Evolutionary conservation across 2,329 filamentous ascomycete genomes (phyloP).

Genomic region (Phaeosphaeria sp.): DNA sequence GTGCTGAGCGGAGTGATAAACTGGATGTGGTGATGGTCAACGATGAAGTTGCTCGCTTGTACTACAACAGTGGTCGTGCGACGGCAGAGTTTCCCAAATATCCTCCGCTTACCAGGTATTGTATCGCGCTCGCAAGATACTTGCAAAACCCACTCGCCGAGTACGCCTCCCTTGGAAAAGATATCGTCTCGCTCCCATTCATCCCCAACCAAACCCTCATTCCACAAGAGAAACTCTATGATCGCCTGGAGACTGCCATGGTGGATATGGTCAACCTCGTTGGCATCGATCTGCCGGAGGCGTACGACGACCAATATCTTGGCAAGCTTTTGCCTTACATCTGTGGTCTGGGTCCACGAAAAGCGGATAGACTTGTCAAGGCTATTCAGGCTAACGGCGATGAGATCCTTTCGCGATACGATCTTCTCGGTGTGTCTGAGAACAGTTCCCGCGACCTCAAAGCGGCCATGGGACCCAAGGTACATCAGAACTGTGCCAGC

Average conservation of each 20-base stretch:
- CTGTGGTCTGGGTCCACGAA: conserved; percentile 88
- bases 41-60: conserved; percentile 95
- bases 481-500: conserved; percentile 97
- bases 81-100: conserved; percentile 81
- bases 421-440: conserved; percentile 87
- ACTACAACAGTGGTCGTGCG: conserved; percentile 86
- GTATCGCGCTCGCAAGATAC: conserved; percentile 86
- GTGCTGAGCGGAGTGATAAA: conserved; percentile 74
- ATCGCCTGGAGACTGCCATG: conserved; percentile 92
- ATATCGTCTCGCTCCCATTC: conserved; percentile 85
- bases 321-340: conserved; percentile 91
- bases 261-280: conserved; percentile 98
- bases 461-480: conserved; percentile 74
- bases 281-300: conserved; percentile 94
- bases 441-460: conserved; percentile 59
- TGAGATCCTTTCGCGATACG: conserved; percentile 80
- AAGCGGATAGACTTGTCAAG: conserved; percentile 84
- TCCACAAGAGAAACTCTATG: conserved; percentile 83
- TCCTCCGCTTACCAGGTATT: conserved; percentile 82
- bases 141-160: conserved; percentile 96
- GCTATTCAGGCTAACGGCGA: conserved; percentile 92
- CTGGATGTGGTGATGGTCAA: conserved; percentile 92
- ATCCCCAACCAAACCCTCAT: conserved; percentile 89
- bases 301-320: conserved; percentile 78
- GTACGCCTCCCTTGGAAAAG: conserved; percentile 89